Percentiles rank a stretch among this genome's conserved stretches.
Conservation (phyloP, 176 grass and related monocot genomes). For the Alopecurus myosuroides region DNA sequence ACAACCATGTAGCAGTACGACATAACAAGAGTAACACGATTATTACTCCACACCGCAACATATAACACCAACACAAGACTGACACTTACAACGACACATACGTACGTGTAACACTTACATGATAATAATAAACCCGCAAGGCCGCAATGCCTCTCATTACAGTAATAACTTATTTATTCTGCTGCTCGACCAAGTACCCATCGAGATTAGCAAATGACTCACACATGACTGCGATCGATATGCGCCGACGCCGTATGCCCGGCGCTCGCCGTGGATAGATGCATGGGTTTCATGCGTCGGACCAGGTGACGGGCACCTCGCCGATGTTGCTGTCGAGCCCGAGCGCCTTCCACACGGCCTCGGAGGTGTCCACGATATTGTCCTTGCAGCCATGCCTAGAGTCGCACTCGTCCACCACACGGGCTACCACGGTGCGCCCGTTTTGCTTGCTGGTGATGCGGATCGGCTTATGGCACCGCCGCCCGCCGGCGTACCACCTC, state of each 20-base stretch:
- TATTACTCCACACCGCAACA: not conserved
- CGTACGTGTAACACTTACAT: not conserved
- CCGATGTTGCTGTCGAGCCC: slow-evolving; percentile 37
- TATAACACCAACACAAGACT: not conserved
- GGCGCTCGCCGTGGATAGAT: not conserved
- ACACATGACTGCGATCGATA: not conserved
- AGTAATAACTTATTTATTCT: not conserved
- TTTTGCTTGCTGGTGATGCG: not conserved
- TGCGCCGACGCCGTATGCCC: not conserved
- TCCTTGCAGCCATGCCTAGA: not conserved
- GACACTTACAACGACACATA: not conserved
- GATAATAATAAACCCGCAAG: not conserved
- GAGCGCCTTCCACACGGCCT: slow-evolving; percentile 39
- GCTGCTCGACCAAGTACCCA: not conserved
- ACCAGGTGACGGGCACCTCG: slow-evolving; percentile 33
- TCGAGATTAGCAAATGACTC: not conserved
- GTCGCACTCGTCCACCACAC: slow-evolving; percentile 38
- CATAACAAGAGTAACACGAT: too few relatives aligned
- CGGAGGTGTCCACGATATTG: slow-evolving; percentile 38
- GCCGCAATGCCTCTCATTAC: too few relatives aligned
- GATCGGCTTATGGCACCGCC: slow-evolving; percentile 33
- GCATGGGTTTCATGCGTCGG: slow-evolving; percentile 25
- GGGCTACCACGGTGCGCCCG: slow-evolving; percentile 12
- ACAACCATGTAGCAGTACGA: too few relatives aligned
- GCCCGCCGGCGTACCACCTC: not conserved